Percentiles rank a stretch among this genome's conserved stretches.
These are phyloP conservation scores for Metroxylon sagu DNA, from an alignment of 176 grass and related monocot species.

Conservation along the genomic window DNA sequence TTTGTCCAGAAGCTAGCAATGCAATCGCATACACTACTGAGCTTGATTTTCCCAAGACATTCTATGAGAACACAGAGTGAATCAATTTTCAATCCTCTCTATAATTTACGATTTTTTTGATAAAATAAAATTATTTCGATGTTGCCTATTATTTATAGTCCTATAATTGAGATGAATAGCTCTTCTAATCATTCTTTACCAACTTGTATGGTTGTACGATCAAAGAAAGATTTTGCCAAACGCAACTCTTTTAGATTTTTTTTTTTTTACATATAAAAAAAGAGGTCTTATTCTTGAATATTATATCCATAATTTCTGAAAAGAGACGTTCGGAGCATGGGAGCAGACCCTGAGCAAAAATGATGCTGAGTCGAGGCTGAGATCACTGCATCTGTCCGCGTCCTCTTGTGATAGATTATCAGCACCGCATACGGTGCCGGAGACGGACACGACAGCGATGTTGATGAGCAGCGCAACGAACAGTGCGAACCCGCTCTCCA, in stretches of 20 bases:
- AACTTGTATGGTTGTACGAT: too few species aligned
- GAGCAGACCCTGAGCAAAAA: constrained; percentile 61
- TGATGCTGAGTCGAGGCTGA: constrained; percentile 60
- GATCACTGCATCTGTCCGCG: constrained; percentile 35
- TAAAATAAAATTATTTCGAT: too few species aligned
- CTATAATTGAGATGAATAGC: too few species aligned
- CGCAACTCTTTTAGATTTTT: too few species aligned
- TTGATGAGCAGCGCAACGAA: constrained; percentile 83
- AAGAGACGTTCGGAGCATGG: too few species aligned
- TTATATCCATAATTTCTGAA: constrained; percentile 11
- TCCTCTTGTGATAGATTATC: constrained; percentile 31
- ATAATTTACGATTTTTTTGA: too few species aligned
- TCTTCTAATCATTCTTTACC: too few species aligned
- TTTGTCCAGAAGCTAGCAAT: constrained; percentile 81
- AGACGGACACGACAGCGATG: constrained; percentile 64
- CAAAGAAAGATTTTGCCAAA: too few species aligned
- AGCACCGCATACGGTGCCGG: constrained; percentile 49
- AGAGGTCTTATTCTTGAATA: too few species aligned
- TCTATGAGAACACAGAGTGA: constrained; percentile 19
- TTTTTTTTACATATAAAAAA: too few species aligned
- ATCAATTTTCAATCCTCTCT: too few species aligned
- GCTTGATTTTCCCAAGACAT: constrained; percentile 79
- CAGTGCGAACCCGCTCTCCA: constrained; percentile 71
- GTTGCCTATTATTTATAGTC: too few species aligned
- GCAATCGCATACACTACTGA: constrained; percentile 70